Evolutionary conservation across 192 early-diverging fungal species (phyloP).

Genomic region (Jimgerdemannia flammicorona): DNA sequence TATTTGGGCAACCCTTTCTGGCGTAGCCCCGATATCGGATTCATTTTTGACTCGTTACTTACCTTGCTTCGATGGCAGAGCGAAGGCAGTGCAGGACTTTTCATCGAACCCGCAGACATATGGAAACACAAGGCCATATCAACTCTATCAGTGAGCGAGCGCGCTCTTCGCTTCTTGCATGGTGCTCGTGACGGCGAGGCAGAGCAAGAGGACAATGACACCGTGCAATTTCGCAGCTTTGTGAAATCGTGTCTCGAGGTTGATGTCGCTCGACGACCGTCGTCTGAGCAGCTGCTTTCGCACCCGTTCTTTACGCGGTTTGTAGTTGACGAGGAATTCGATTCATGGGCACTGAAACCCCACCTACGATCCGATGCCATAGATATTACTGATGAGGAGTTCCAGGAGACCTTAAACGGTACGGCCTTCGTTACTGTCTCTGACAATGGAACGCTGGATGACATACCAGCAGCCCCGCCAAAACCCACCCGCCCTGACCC

Average conservation of each 20-base stretch:
- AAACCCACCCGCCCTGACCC: neutral
- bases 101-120: conserved; percentile 10
- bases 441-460: neutral
- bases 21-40: conserved; percentile 43
- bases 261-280: conserved; percentile 13
- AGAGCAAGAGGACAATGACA: neutral
- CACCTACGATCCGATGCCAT: neutral
- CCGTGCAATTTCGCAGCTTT: neutral
- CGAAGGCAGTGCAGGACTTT: conserved; percentile 12
- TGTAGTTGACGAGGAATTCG: neutral
- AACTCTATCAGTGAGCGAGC: conserved; percentile 37
- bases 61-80: conserved; percentile 24
- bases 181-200: conserved; percentile 1
- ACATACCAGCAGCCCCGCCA: neutral
- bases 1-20: conserved; percentile 49
- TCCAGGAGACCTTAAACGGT: neutral
- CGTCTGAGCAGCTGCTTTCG: conserved; percentile 27
- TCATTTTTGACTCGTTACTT: conserved; percentile 43
- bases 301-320: conserved; percentile 18
- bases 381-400: neutral
- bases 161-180: conserved; percentile 41
- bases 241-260: conserved; percentile 20
- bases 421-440: neutral
- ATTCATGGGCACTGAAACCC: neutral
- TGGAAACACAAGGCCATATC: conserved; percentile 30